phyloP scores from a whole-genome alignment of 345 rosid species.

The Ceriops decandra region DNA sequence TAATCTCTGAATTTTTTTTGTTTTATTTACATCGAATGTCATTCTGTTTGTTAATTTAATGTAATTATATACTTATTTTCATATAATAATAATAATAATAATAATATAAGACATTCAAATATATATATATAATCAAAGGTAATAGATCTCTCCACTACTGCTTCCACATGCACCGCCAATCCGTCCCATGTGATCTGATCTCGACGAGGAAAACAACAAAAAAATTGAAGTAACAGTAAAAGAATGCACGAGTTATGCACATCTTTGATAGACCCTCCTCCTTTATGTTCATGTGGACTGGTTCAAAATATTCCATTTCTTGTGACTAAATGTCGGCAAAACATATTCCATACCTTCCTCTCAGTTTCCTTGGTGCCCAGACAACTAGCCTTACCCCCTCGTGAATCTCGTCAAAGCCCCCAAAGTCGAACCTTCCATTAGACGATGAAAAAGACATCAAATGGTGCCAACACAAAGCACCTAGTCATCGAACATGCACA shows the following conservation, averaged over 20 bases:
- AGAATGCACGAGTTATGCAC: not conserved
- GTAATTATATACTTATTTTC: too few species aligned
- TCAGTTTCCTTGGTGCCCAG: conserved; percentile 3
- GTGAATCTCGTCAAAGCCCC: too few species aligned
- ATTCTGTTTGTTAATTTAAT: too few species aligned
- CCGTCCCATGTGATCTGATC: conserved; percentile 45
- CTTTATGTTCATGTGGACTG: conserved; percentile 8
- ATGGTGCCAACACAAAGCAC: not conserved
- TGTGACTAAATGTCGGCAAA: conserved; percentile 15
- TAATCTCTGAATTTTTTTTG: too few species aligned
- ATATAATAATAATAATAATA: too few species aligned
- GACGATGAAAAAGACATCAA: not conserved
- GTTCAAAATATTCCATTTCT: conserved; percentile 24
- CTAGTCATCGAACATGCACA: not conserved
- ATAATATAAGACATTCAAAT: too few species aligned
- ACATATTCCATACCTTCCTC: not conserved
- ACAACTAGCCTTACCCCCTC: too few species aligned
- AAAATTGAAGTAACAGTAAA: not conserved
- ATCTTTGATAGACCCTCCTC: not conserved
- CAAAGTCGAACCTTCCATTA: not conserved
- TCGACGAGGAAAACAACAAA: not conserved
- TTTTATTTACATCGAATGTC: too few species aligned
- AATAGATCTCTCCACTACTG: conserved; percentile 2
- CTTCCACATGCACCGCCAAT: conserved; percentile 6
- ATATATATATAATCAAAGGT: not conserved